phyloP scores from a whole-genome alignment of 2,329 filamentous ascomycete species.

The Peltaster fructicola region DNA sequence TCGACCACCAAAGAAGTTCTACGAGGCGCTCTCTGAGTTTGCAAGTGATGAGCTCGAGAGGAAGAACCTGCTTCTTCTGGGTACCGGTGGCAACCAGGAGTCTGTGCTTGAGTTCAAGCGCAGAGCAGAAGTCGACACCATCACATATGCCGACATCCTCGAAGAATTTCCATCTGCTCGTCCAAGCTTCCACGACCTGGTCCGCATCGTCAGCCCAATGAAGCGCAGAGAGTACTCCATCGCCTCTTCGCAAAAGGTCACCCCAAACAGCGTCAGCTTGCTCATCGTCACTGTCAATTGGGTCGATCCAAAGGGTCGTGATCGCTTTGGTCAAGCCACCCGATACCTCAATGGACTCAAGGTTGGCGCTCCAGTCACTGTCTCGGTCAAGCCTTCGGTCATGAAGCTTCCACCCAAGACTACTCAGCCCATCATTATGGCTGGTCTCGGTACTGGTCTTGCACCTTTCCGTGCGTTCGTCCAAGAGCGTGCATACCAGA shows the following conservation, averaged over 20 bases:
- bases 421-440: slow-evolving; percentile 94
- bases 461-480: slow-evolving; percentile 99
- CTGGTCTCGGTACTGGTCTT: slow-evolving; percentile 90
- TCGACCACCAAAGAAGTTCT: slow-evolving; percentile 93
- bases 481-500: slow-evolving; percentile 94
- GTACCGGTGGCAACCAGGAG: slow-evolving; percentile 42
- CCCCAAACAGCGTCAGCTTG: slow-evolving; percentile 71
- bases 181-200: slow-evolving; percentile 73
- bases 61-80: slow-evolving; percentile 59
- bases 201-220: slow-evolving; percentile 72
- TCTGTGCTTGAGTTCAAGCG: slow-evolving; percentile 84
- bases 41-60: slow-evolving; percentile 69
- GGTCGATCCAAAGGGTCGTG: slow-evolving; percentile 74
- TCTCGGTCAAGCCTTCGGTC: slow-evolving; percentile 90
- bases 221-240: slow-evolving; percentile 99
- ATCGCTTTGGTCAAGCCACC: slow-evolving; percentile 83
- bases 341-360: slow-evolving; percentile 66
- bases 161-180: slow-evolving; percentile 80
- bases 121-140: slow-evolving; percentile 73
- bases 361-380: slow-evolving; percentile 64
- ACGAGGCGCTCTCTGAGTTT: slow-evolving; percentile 77
- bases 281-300: slow-evolving; percentile 97
- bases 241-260: slow-evolving; percentile 88
- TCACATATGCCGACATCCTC: slow-evolving; percentile 81
- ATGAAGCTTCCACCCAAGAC: slow-evolving; percentile 92